phyloP scores from a whole-genome alignment of 495 filamentous ascomycete species.

The Bathelium albidoporum region DNA sequence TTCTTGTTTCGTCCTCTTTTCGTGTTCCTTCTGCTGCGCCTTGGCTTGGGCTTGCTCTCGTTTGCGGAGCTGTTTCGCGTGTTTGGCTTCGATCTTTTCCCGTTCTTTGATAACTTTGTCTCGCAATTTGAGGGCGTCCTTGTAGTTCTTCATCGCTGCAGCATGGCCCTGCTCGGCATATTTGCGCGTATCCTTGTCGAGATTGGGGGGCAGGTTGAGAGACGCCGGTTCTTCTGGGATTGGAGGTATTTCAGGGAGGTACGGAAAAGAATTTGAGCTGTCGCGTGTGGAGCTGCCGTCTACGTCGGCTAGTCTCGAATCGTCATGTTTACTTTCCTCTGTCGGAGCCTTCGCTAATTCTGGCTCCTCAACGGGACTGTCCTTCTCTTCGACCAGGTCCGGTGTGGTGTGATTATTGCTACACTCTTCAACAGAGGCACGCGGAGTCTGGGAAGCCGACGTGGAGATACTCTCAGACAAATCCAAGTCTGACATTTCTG shows the following conservation, averaged over 20 bases:
- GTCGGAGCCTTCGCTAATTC: neutral
- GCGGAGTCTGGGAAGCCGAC: conserved; percentile 24
- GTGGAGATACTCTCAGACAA: neutral
- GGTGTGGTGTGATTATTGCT: conserved; percentile 14
- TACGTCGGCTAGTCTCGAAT: neutral
- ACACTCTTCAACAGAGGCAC: conserved; percentile 39
- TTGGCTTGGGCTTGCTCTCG: conserved; percentile 19
- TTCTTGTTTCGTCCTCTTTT: conserved; percentile 21
- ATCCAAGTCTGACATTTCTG: neutral
- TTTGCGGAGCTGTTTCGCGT: conserved; percentile 39
- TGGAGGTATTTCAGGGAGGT: conserved; percentile 30
- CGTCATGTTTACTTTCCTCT: neutral
- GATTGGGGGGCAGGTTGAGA: conserved; percentile 41
- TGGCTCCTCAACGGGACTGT: neutral
- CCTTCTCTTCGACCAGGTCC: neutral
- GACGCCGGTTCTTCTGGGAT: conserved; percentile 34
- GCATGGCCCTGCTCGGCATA: conserved; percentile 53
- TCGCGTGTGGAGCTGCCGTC: neutral
- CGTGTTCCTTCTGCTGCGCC: conserved; percentile 10
- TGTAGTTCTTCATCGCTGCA: conserved; percentile 46
- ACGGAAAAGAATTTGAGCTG: neutral
- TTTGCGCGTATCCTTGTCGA: conserved; percentile 53
- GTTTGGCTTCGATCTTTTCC: conserved; percentile 45
- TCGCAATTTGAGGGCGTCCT: conserved; percentile 51
- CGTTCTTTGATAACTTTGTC: conserved; percentile 51